A percentile compares a stretch with the other conserved stretches of the same genome.
Conservation (phyloP, 352 stramenopile genomes). For the Plasmopara viticola region DNA sequence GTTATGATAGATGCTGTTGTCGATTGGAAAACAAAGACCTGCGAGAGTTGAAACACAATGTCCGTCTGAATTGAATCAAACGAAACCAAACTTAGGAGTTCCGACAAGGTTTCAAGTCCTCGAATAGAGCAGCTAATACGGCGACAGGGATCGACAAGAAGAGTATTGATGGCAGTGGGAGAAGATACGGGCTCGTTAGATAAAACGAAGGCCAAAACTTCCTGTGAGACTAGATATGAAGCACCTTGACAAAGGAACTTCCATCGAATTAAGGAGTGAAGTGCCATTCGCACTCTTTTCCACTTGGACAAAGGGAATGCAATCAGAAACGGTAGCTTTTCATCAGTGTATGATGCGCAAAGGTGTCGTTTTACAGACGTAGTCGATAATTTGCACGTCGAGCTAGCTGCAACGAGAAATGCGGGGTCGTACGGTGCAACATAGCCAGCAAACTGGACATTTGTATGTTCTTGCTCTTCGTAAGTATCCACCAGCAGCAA, state of each 20-base stretch:
- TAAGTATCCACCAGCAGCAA: conserved; percentile 26
- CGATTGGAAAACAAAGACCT: conserved; percentile 38
- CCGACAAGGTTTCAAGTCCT: conserved; percentile 39
- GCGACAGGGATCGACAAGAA: conserved; percentile 48
- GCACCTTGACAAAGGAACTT: conserved; percentile 6
- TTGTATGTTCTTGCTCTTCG: conserved; percentile 28
- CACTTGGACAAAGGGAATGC: conserved; percentile 45
- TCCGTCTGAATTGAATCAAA: conserved; percentile 48
- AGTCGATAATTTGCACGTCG: conserved; percentile 7
- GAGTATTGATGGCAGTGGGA: conserved; percentile 10
- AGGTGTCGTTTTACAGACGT: conserved; percentile 25
- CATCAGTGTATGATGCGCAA: conserved; percentile 19
- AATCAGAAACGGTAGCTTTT: conserved; percentile 30
- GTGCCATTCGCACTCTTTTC: conserved; percentile 30
- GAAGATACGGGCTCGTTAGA: conserved; percentile 28
- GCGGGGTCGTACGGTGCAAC: conserved; percentile 30
- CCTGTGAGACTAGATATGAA: conserved; percentile 10
- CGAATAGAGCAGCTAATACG: conserved; percentile 32
- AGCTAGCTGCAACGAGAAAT: conserved; percentile 13
- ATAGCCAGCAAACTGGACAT: conserved; percentile 23
- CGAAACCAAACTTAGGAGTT: conserved; percentile 35
- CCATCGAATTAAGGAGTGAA: conserved; percentile 42
- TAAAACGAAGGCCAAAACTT: conserved; percentile 30
- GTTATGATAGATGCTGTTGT: conserved; percentile 5
- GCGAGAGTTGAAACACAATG: conserved; percentile 43